phyloP scores from a whole-genome alignment of 352 stramenopile species.

The Pythium graminicola region DNA sequence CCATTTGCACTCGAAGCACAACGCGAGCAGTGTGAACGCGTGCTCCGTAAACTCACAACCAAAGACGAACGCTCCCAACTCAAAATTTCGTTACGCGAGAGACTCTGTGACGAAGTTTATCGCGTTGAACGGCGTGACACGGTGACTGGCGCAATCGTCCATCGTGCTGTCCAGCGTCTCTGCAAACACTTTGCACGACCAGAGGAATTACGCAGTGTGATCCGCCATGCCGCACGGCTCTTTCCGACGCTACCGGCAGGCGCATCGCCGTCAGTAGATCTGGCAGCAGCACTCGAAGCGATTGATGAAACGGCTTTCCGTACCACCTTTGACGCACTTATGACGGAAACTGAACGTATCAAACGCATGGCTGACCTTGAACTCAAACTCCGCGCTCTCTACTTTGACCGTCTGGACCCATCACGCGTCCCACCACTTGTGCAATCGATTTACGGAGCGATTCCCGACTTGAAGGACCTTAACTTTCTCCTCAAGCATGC shows the following conservation, averaged over 20 bases:
- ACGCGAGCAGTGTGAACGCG: slow-evolving; percentile 35
- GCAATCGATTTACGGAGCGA: slow-evolving; percentile 69
- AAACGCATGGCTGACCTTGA: slow-evolving; percentile 82
- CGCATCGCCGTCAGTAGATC: slow-evolving; percentile 24
- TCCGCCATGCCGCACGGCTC: slow-evolving; percentile 75
- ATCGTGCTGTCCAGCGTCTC: slow-evolving; percentile 39
- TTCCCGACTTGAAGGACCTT: slow-evolving; percentile 62
- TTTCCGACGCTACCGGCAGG: slow-evolving; percentile 38
- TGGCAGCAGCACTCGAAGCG: neutral
- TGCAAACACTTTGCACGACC: slow-evolving; percentile 54
- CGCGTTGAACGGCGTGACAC: slow-evolving; percentile 39
- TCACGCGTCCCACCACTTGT: slow-evolving; percentile 74
- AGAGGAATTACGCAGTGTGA: slow-evolving; percentile 70
- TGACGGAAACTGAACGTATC: slow-evolving; percentile 54
- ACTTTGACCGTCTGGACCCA: slow-evolving; percentile 87
- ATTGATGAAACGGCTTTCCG: slow-evolving; percentile 28
- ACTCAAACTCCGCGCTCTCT: slow-evolving; percentile 84
- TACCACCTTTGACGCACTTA: slow-evolving; percentile 35
- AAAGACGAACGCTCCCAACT: slow-evolving; percentile 60
- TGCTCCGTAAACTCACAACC: slow-evolving; percentile 45
- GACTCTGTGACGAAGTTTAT: slow-evolving; percentile 54
- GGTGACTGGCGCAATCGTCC: slow-evolving; percentile 18
- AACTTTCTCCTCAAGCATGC: slow-evolving; percentile 81
- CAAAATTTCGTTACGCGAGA: slow-evolving; percentile 50
- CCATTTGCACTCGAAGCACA: slow-evolving; percentile 9